These are phyloP conservation scores for Plasmopara viticola DNA, from an alignment of 352 stramenopile species.

Conservation along the genomic window DNA sequence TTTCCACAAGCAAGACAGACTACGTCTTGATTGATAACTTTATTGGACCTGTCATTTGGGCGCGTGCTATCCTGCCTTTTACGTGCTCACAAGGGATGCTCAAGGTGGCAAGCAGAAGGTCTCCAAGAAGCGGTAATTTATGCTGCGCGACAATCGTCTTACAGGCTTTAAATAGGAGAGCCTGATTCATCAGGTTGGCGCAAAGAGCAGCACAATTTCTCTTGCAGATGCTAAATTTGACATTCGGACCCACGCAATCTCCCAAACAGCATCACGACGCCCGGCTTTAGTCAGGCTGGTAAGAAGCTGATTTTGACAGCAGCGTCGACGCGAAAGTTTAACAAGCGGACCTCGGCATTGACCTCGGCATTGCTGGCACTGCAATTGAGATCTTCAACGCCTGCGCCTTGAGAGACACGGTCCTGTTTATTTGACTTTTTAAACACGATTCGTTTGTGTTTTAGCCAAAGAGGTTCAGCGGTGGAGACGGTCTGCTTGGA, in stretches of 20 bases:
- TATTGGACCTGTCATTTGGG: too few relatives aligned
- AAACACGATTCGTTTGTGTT: slow-evolving; percentile 3
- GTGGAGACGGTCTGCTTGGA: too few relatives aligned
- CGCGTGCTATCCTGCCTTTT: slow-evolving; percentile 76
- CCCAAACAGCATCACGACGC: slow-evolving; percentile 74
- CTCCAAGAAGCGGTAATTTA: slow-evolving; percentile 83
- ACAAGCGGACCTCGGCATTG: slow-evolving; percentile 76
- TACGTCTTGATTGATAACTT: too few relatives aligned
- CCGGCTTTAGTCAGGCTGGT: slow-evolving; percentile 57
- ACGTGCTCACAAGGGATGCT: slow-evolving; percentile 78
- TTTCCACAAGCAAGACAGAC: too few relatives aligned
- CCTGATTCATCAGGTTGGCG: slow-evolving; percentile 61
- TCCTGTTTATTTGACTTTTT: slow-evolving; percentile 1
- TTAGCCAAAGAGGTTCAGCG: too few relatives aligned
- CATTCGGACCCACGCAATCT: slow-evolving; percentile 48
- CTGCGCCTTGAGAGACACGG: slow-evolving; percentile 31
- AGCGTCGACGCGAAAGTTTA: slow-evolving; percentile 69
- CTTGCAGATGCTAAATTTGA: slow-evolving; percentile 62
- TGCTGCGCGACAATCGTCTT: slow-evolving; percentile 51
- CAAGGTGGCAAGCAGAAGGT: slow-evolving; percentile 77
- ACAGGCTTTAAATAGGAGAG: slow-evolving; percentile 74
- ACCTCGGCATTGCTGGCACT: too few relatives aligned
- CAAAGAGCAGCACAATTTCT: slow-evolving; percentile 65
- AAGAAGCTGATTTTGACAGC: slow-evolving; percentile 80
- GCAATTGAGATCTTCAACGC: slow-evolving; percentile 25